Base-by-base conservation (phyloP, 495 filamentous ascomycete species). In the Neurospora sublineolata region DNA sequence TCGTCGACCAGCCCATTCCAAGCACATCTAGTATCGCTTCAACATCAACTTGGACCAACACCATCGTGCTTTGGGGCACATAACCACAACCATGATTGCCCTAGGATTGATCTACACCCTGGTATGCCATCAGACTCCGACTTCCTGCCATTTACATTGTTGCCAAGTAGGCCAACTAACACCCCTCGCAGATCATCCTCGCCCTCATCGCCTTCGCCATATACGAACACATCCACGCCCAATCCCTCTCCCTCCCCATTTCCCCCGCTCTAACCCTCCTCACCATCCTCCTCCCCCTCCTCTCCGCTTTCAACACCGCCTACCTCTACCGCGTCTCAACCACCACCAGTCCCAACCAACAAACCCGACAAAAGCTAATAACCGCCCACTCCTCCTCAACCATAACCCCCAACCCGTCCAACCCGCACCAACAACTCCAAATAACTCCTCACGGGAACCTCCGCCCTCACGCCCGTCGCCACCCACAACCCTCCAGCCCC, bases 181-280 rank as follows among this genome's bases (percentile, higher is more conserved):
- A 36, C 11, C 18, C 30, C 41, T 14, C 12, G 4, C 72, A 76
- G 76, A 8, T 76, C 2, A 64, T 75, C 44, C 58, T 79, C 68
- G 74, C 58, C 69, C 73, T 81, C n/a, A 58, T 75, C 8, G 76
- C 71, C 38, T 58, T 80, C 69, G 75, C 79, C 37, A 80, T 80
- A 71, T 88, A 86, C 75, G 81, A 83, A n/a, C 82, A 84, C 73
- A 79, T 82, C 41, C 83, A 81, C 70, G 73, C 83, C 2, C 79
- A 80, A 70, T 75, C 72, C 52, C 83, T 88, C 72, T 83, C 80
- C 39, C 81, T 89, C 18, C 87, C 87, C 67, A 80, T 88, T 70
- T 78, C 87, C 16, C 75, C 83, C 27, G 76, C 76, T 38, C 82
- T 87, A 7, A 80, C 82, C 14, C 79, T 83, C 39, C 79, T 87